Evolutionary conservation across 1,284 basidiomycete genomes (phyloP), one percentile per base, ranked within the genome.

Genomic region (Thelephora terrestris): DNA sequence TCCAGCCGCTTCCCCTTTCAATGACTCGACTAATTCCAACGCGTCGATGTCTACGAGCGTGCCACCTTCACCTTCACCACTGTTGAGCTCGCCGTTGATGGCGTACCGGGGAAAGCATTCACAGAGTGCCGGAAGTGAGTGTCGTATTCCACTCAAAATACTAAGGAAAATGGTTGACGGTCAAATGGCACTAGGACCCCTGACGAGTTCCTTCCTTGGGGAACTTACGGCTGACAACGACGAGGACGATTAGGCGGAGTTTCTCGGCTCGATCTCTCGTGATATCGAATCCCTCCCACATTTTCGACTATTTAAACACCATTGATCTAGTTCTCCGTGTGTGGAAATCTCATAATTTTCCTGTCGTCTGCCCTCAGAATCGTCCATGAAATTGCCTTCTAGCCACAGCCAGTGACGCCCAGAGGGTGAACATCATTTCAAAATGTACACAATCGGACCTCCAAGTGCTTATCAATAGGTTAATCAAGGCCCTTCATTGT

Each of bases 51-150:
- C 52, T 16, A 56, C 57, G 2, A 45, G 21, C 10, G 39, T 57
- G 14, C 53, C 52, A 0, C 40, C 47, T n/a, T 53, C 55, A 2
- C 57, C 57, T 4, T 57, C 52, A 2, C 57, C 57, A 5, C 34
- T 50, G 2, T 46, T 49, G 16, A 47, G 43, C 0, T 60, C 57
- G 7, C 58, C 60, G n/a, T 53, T 61, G 18, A 58, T 57, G 18
- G 57, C 60, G 18, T 61, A 61, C 36, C 49, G 60, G 25, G 60
- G 60, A 12, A 59, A 58, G 43, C 58, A 59, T 32, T 50, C 50
- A 18, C 50, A 38, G 43, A 47, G 42, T 32, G 50, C 52, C 23
- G 60, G 60, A 37, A 58, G 60, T 62, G 46, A 55, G 60, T 58
- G 23, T 6, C 29, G 7, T 25, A 37, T 23, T 17, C n/a, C 42